Conservation (phyloP, 2,329 filamentous ascomycete genomes). For the Colletotrichum costaricense region DNA sequence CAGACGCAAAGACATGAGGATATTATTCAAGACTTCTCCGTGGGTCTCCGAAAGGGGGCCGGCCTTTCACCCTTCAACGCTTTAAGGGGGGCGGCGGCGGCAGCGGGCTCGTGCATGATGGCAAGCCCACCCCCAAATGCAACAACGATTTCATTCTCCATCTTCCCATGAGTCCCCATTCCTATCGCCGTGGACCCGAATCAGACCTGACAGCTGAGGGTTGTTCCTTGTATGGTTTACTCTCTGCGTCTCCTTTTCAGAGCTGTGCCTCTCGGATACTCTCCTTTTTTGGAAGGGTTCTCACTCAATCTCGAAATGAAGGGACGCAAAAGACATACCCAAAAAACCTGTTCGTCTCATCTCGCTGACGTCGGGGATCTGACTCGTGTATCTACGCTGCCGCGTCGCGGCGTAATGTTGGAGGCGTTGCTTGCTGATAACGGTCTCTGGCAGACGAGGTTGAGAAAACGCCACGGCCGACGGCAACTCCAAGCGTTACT, state of each 20-base stretch:
- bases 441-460: not conserved
- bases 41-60: slow-evolving; percentile 21
- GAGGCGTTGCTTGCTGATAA: slow-evolving; percentile 10
- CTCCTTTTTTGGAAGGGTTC: not conserved
- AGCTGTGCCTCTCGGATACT: not conserved
- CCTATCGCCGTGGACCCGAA: slow-evolving; percentile 17
- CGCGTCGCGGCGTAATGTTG: not conserved
- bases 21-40: slow-evolving; percentile 33
- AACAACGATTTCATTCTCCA: not conserved
- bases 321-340: not conserved
- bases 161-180: not conserved
- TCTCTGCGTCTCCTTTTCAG: not conserved
- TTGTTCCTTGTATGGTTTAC: slow-evolving; percentile 10
- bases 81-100: not conserved
- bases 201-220: not conserved
- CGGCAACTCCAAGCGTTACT: slow-evolving; percentile 19
- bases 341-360: slow-evolving; percentile 26
- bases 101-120: slow-evolving; percentile 16
- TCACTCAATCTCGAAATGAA: not conserved
- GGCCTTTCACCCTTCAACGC: not conserved
- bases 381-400: slow-evolving; percentile 21
- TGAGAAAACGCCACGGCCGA: not conserved
- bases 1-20: slow-evolving; percentile 29
- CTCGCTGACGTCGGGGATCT: slow-evolving; percentile 11
- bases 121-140: slow-evolving; percentile 7